A percentile compares a stretch with the other conserved stretches of the same genome.
These are phyloP conservation scores for Debaryomyces fabryi DNA, from an alignment of 1,139 yeast species.

Conservation along the genomic window DNA sequence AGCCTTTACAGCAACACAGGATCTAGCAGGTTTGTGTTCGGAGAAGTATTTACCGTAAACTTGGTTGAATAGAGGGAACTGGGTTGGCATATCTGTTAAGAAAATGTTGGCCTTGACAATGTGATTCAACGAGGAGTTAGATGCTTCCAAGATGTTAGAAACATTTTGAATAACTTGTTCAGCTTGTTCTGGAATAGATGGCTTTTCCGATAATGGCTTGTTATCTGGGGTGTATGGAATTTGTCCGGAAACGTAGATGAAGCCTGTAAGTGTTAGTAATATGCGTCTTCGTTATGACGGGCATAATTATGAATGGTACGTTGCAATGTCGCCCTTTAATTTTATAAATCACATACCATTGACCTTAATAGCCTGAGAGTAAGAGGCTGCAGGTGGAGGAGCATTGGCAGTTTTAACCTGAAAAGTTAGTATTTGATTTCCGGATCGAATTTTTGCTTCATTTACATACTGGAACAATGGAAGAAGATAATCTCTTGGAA, in stretches of 20 bases:
- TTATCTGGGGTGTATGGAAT: constrained; percentile 87
- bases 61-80: constrained; percentile 79
- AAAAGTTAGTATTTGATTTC: constrained; percentile 27
- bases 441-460: neutral
- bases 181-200: constrained; percentile 72
- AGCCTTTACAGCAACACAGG: constrained; percentile 88
- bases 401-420: constrained; percentile 72
- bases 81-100: constrained; percentile 77
- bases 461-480: constrained; percentile 50
- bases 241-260: constrained; percentile 93
- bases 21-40: constrained; percentile 90
- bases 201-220: constrained; percentile 72
- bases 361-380: constrained; percentile 90
- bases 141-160: constrained; percentile 72
- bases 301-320: too few relatives aligned
- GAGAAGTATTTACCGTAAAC: constrained; percentile 81
- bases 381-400: constrained; percentile 95
- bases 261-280: constrained; percentile 48
- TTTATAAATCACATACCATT: constrained; percentile 52
- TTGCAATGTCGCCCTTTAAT: neutral
- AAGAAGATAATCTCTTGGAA: constrained; percentile 40
- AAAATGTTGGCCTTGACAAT: constrained; percentile 86
- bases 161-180: constrained; percentile 84
- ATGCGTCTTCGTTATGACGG: neutral
- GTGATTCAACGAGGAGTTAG: constrained; percentile 79